Evolutionary conservation across 495 filamentous ascomycete species (phyloP).

Genomic region (Xylaria nigripes): DNA sequence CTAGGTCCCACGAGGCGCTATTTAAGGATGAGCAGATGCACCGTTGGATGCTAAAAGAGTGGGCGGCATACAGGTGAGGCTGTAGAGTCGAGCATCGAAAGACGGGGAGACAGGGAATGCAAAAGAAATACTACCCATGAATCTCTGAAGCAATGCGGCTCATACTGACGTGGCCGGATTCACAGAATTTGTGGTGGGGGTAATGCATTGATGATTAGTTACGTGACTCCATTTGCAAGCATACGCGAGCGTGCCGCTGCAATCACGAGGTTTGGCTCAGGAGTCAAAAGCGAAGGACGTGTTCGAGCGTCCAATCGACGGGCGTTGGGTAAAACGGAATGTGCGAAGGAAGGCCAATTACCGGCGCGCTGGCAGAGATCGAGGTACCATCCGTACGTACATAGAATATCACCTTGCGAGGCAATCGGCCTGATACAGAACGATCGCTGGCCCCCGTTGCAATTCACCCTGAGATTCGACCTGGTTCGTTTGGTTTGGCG

Average conservation of each 20-base stretch:
- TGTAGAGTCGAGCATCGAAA: neutral
- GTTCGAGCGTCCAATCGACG: neutral
- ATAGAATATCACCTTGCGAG: neutral
- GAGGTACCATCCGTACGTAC: neutral
- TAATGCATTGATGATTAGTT: slow-evolving; percentile 4
- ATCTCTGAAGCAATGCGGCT: slow-evolving; percentile 6
- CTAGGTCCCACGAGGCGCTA: neutral
- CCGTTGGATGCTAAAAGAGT: slow-evolving; percentile 13
- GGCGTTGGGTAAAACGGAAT: neutral
- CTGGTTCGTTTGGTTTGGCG: neutral
- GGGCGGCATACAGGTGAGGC: slow-evolving; percentile 15
- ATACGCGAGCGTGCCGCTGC: neutral
- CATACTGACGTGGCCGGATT: slow-evolving; percentile 27
- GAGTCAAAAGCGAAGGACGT: neutral
- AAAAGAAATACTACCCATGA: slow-evolving; percentile 2
- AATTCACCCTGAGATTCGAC: too few relatives aligned
- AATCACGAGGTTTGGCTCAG: neutral
- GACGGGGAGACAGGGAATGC: neutral
- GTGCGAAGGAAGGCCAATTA: neutral
- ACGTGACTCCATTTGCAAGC: neutral
- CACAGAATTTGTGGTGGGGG: slow-evolving; percentile 17
- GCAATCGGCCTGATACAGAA: neutral
- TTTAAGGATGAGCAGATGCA: slow-evolving; percentile 4
- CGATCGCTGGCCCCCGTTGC: neutral
- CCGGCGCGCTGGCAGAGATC: neutral